Base-by-base conservation (phyloP, 1,139 yeast species). In the Yamadazyma spencermartinsiae region DNA sequence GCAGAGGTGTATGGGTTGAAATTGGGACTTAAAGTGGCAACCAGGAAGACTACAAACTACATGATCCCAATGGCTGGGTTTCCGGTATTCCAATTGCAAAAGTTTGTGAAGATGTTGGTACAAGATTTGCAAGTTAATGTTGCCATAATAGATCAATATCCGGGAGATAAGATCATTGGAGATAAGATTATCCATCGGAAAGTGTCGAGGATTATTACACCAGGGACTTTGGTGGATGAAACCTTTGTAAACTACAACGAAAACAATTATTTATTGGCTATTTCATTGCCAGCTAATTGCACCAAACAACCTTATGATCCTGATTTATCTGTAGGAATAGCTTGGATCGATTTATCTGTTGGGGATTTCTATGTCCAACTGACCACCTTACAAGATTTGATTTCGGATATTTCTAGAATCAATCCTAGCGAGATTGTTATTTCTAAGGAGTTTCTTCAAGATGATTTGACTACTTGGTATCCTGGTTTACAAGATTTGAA, bases 201-300 rank as follows among this genome's bases (percentile, higher is more conserved):
- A 28, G 79, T 94, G 0, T 76, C 89, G 4, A 69, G 98, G 33
- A 80, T 90, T 6, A 79, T 92, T 1, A 84, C 97, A 0, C 97
- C 98, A 0, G 98, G 99, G 1, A 92, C 98, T 0, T 74, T 92
- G 36, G 76, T 90, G 10, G 96, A 88, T 51, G 98, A 92, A 51
- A 79, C 86, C 1, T 84, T 90, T 46, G 67, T 92, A 50, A 85
- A 89, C 52, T 79, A 79, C 43, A 79, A 78, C 45, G 74, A 76
- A 37, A 85, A 86, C 49, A 88, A 89, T 52, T 89, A 72, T 54
- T 64, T 90, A 26, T 67, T 85, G 29, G 76, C 89, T 3, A 67
- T 90, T 10, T 72, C 77, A 4, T 68, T 85, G 34, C 86, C 88
- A 0, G 68, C 72, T 11, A 68, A 65, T 40, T 60, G 72, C 34